Percentiles rank a stretch among this genome's conserved stretches.
phyloP scores from a whole-genome alignment of 176 grass and related monocot species.

The Metroxylon sagu region DNA sequence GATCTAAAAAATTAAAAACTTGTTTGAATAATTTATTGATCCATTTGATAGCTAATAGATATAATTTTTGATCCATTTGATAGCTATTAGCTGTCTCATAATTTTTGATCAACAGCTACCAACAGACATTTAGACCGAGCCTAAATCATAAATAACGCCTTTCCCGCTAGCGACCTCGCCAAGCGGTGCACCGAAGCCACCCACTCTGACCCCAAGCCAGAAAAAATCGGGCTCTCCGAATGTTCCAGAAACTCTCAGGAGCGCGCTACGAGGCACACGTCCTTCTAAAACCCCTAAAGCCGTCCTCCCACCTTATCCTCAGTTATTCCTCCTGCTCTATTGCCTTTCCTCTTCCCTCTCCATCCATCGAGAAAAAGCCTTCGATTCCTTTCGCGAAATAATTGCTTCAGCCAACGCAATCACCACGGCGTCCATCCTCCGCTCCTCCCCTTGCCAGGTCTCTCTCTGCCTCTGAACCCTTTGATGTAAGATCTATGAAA shows the following conservation, averaged over 20 bases:
- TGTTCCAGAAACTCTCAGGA: conserved; percentile 25
- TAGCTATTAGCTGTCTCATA: too few species aligned
- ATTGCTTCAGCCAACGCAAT: conserved; percentile 11
- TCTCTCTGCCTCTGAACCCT: background rate
- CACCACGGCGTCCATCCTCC: conserved; percentile 12
- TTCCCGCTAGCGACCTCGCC: too few species aligned
- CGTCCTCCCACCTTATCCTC: conserved; percentile 1
- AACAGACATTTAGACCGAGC: too few species aligned
- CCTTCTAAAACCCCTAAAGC: background rate
- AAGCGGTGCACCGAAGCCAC: too few species aligned
- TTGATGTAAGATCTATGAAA: background rate
- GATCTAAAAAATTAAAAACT: too few species aligned
- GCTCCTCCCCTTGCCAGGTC: conserved; percentile 9
- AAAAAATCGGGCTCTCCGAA: background rate
- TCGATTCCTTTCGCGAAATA: background rate
- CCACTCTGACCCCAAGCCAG: too few species aligned
- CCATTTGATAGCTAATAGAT: too few species aligned
- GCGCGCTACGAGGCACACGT: background rate
- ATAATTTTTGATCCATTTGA: too few species aligned
- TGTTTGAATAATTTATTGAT: too few species aligned
- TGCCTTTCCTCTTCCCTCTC: background rate
- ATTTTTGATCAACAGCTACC: too few species aligned
- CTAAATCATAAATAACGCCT: too few species aligned
- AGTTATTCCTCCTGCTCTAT: too few species aligned
- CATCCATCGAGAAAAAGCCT: background rate